A percentile compares a stretch with the other conserved stretches of the same genome.
phyloP scores from a whole-genome alignment of 2,329 filamentous ascomycete genomes.

The Aaosphaeria pasadenensis region DNA sequence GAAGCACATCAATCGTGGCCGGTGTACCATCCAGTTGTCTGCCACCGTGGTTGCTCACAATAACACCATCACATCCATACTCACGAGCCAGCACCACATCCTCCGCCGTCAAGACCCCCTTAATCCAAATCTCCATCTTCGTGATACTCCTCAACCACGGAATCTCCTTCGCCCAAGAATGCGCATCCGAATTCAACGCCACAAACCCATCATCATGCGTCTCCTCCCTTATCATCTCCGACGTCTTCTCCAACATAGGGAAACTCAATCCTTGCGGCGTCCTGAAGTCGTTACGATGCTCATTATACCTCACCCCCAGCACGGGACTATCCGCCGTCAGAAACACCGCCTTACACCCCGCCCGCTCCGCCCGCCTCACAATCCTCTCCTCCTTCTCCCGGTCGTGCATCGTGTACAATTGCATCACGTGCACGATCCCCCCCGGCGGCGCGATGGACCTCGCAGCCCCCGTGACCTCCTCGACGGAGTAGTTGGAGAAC shows the following conservation, averaged over 20 bases:
- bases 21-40: slow-evolving; percentile 10
- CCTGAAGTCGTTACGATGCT: background rate
- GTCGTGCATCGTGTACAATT: background rate
- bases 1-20: slow-evolving; percentile 3
- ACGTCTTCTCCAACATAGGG: slow-evolving; percentile 20
- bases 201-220: slow-evolving; percentile 28
- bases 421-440: background rate
- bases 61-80: slow-evolving; percentile 46
- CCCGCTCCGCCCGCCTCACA: background rate
- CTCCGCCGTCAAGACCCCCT: slow-evolving; percentile 48
- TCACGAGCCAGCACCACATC: slow-evolving; percentile 48
- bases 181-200: slow-evolving; percentile 12
- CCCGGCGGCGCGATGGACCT: background rate
- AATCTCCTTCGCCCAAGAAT: slow-evolving; percentile 12
- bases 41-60: slow-evolving; percentile 38
- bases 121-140: slow-evolving; percentile 36
- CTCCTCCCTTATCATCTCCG: slow-evolving; percentile 16
- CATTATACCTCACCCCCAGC: background rate
- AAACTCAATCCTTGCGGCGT: slow-evolving; percentile 10
- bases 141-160: slow-evolving; percentile 6
- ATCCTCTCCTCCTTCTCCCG: background rate
- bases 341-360: background rate
- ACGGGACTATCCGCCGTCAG: background rate
- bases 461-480: slow-evolving; percentile 56
- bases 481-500: slow-evolving; percentile 58